Conservation (phyloP, 2,329 filamentous ascomycete species). For the Celoporthe dispersa region DNA sequence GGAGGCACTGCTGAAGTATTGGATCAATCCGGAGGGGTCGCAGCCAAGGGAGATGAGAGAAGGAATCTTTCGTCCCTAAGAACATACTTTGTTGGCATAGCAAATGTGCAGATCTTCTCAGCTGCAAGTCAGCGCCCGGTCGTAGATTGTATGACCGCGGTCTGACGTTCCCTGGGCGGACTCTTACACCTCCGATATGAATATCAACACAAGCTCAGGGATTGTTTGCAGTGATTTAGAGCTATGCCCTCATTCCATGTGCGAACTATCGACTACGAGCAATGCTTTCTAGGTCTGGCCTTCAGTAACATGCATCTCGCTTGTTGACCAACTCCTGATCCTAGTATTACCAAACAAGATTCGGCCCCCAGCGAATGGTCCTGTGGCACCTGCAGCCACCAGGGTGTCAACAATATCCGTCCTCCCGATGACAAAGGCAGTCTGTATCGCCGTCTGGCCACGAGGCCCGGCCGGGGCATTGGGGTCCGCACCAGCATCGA, state of each 20-base stretch:
- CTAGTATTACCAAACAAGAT: background rate
- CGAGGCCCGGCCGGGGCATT: constrained; percentile 18
- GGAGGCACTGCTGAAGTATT: constrained; percentile 12
- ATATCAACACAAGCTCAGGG: too few relatives aligned
- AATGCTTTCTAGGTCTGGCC: background rate
- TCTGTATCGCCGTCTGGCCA: constrained; percentile 28
- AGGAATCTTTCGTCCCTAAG: background rate
- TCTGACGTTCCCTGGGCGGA: too few relatives aligned
- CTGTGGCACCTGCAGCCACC: constrained; percentile 7
- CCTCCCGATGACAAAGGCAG: constrained; percentile 19
- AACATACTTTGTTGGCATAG: background rate
- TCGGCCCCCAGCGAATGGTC: constrained; percentile 2
- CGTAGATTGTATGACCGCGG: too few relatives aligned
- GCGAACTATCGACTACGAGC: background rate
- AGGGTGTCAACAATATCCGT: constrained; percentile 7
- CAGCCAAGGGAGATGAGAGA: constrained; percentile 16
- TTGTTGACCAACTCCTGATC: constrained; percentile 2
- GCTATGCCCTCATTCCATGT: too few relatives aligned
- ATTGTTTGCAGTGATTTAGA: too few relatives aligned
- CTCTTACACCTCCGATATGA: too few relatives aligned
- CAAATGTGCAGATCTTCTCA: background rate
- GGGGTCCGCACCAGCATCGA: constrained; percentile 28
- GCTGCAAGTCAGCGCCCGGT: background rate
- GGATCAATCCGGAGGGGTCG: constrained; percentile 12
- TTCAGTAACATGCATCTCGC: background rate